Conservation (phyloP, 495 filamentous ascomycete genomes). For the Penicillium pulvis region DNA sequence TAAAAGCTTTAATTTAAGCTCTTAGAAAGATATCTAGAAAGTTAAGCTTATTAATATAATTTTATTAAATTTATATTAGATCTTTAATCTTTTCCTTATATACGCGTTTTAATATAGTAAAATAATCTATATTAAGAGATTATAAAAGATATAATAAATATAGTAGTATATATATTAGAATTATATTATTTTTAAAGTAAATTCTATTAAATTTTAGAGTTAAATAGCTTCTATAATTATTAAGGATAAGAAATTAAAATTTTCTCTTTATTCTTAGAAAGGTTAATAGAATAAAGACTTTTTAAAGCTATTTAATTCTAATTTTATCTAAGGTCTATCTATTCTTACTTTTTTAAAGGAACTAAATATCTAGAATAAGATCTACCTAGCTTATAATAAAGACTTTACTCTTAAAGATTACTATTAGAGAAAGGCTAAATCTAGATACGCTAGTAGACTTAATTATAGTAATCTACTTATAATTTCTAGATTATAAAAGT, state of each 20-base stretch:
- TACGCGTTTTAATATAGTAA: neutral
- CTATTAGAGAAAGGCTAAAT: neutral
- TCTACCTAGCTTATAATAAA: neutral
- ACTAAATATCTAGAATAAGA: neutral
- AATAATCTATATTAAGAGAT: constrained; percentile 1
- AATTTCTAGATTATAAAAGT: neutral
- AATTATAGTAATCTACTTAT: neutral
- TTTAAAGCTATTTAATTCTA: constrained; percentile 6
- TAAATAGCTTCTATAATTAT: too few relatives aligned
- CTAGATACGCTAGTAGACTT: neutral
- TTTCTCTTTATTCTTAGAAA: neutral
- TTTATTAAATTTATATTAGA: too few relatives aligned
- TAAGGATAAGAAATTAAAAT: neutral
- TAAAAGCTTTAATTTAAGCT: constrained; percentile 11
- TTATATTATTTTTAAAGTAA: neutral
- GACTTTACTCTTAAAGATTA: neutral
- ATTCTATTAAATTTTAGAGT: neutral
- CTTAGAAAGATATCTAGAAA: neutral
- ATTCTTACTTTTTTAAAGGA: neutral
- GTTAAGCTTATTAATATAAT: too few relatives aligned
- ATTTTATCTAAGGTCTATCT: neutral
- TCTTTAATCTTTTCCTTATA: too few relatives aligned
- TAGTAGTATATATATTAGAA: neutral
- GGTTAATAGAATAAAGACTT: neutral
- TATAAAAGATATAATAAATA: neutral